These are phyloP conservation scores for Stropharia rugosoannulata DNA, from an alignment of 768 basidiomycete genomes.

Conservation along the genomic window DNA sequence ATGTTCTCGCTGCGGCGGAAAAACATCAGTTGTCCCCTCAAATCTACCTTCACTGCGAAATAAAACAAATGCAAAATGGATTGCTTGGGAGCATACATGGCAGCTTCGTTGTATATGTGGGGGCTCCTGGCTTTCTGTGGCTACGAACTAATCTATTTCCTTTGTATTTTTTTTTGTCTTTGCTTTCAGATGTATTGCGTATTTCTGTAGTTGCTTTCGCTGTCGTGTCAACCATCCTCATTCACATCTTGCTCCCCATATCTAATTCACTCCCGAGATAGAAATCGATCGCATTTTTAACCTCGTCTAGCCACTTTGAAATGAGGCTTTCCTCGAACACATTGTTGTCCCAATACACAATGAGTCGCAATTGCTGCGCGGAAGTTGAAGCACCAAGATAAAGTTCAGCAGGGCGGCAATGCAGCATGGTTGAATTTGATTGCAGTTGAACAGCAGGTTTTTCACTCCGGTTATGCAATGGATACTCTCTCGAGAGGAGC, in stretches of 20 bases:
- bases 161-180: neutral
- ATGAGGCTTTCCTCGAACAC: conserved; percentile 40
- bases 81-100: conserved; percentile 67
- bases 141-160: neutral
- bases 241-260: conserved; percentile 7
- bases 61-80: conserved; percentile 44
- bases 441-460: conserved; percentile 17
- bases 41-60: conserved; percentile 16
- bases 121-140: conserved; percentile 50
- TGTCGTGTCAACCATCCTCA: neutral
- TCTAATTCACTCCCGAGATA: conserved; percentile 25
- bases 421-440: conserved; percentile 26
- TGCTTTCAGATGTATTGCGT: neutral
- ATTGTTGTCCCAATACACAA: conserved; percentile 43
- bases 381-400: conserved; percentile 43
- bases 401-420: conserved; percentile 44
- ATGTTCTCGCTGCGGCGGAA: conserved; percentile 67
- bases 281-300: conserved; percentile 28
- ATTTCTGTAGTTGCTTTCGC: neutral
- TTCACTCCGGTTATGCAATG: conserved; percentile 16
- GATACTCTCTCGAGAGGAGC: conserved; percentile 35
- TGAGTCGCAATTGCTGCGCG: conserved; percentile 29
- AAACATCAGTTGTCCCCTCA: conserved; percentile 38
- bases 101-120: conserved; percentile 65
- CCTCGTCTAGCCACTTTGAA: conserved; percentile 48